Evolutionary conservation across 441 rosid genomes (phyloP), one percentile per base, ranked within the genome.

Genomic region (Adansonia grandidieri): DNA sequence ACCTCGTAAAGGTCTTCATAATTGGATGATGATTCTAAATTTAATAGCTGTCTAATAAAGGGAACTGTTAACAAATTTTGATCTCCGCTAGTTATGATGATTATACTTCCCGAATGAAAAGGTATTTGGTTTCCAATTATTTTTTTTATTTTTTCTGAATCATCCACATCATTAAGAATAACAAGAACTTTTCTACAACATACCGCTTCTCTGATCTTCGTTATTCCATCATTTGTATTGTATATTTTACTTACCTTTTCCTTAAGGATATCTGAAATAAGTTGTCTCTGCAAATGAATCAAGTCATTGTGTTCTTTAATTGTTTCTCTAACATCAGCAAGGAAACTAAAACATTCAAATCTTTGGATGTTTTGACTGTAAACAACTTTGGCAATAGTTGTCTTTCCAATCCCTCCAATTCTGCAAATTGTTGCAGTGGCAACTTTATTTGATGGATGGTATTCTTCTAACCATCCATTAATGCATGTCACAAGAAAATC

Each of bases 141-240:
- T 40, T 65, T 65, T 45, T 60, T 63, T 50, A 67, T 71, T 80
- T 40, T 37, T 7, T n/a, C 71, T 2, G 2, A 37, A 5, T 64
- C 69, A 64, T 64, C 48, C 5, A 64, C 69, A 15, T 64, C 69
- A 28, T 86, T 84, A 11, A 84, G 56, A 53, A 86, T 48, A 32
- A 86, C 15, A 66, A 84, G 66, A 70, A 74, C 81, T 54, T 24
- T 75, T 76, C 28, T 77, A 47, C 72, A 45, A 2, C 65, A 4
- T 45, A 80, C 2, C 9, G 57, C 81, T 22, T 17, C 24, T 40
- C 68, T 64, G 32, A 28, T 28, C 32, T 2, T 28, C 0, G 1
- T 28, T 1, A 28, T 28, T 28, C 32, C 32, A 28, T 28, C 2
- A 28, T 28, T 2, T 28, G 32, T 2, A 2, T 28, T 1, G 32